A percentile compares a stretch with the other conserved stretches of the same genome.
These are phyloP conservation scores for Sclerotinia spermophila DNA, from an alignment of 2,329 filamentous ascomycete genomes.

Conservation along the genomic window DNA sequence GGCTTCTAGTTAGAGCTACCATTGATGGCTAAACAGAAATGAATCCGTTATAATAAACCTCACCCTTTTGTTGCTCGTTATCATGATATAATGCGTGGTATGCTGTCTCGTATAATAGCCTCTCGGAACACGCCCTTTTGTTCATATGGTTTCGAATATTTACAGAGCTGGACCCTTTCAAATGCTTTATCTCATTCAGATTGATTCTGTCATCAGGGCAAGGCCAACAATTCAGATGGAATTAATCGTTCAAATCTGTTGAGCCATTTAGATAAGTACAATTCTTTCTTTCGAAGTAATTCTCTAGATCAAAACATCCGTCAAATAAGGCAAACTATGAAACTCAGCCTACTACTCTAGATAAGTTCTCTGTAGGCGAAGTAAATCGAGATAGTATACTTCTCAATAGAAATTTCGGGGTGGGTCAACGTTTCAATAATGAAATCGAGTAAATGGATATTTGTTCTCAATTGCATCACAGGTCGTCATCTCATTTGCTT, in stretches of 20 bases:
- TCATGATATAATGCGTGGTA: neutral
- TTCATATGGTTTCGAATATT: neutral
- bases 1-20: neutral
- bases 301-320: too few relatives aligned
- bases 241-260: too few relatives aligned
- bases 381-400: too few relatives aligned
- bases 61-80: neutral
- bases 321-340: too few relatives aligned
- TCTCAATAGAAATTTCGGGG: too few relatives aligned
- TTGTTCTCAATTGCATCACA: neutral
- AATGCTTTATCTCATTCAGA: neutral
- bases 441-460: neutral
- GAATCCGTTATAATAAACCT: conserved; percentile 16
- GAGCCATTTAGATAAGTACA: too few relatives aligned
- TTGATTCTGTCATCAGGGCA: neutral
- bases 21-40: conserved; percentile 12
- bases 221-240: too few relatives aligned
- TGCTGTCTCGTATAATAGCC: neutral
- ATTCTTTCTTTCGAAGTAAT: too few relatives aligned
- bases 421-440: neutral
- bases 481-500: neutral
- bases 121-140: neutral
- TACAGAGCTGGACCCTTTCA: neutral
- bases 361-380: neutral
- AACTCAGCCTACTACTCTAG: neutral